Conservation (phyloP, 257 asterid species). For the Nicotiana undulata region DNA sequence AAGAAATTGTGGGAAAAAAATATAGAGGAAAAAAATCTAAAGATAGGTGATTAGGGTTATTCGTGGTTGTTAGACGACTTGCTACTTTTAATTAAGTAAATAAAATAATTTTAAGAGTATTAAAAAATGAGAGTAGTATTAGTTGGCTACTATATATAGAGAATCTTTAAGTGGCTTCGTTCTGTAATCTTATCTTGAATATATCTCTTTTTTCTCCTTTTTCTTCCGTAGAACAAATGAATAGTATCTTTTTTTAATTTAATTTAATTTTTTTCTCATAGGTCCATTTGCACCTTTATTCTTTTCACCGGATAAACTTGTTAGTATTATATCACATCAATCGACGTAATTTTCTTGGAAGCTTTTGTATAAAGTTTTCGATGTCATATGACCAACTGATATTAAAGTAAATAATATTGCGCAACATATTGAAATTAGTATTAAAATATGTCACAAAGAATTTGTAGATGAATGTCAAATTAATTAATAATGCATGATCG, state of each 20-base stretch:
- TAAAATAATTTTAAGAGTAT: background rate
- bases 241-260: background rate
- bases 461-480: background rate
- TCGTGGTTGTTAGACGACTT: background rate
- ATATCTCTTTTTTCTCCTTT: background rate
- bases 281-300: background rate
- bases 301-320: conserved; percentile 1
- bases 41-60: background rate
- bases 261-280: too few species aligned
- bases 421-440: background rate
- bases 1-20: background rate
- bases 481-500: background rate
- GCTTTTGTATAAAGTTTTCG: background rate
- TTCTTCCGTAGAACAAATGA: conserved; percentile 1
- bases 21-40: background rate
- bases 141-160: background rate
- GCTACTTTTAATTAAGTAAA: background rate
- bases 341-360: background rate
- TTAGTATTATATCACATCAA: background rate
- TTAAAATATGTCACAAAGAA: background rate
- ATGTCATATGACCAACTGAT: background rate
- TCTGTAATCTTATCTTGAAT: conserved; percentile 2
- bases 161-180: conserved; percentile 7
- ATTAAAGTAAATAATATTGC: background rate
- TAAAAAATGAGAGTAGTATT: background rate